A percentile compares a stretch with the other conserved stretches of the same genome.
Evolutionary conservation across 306 rosid species (phyloP).

Genomic region (Castanopsis chinensis): DNA sequence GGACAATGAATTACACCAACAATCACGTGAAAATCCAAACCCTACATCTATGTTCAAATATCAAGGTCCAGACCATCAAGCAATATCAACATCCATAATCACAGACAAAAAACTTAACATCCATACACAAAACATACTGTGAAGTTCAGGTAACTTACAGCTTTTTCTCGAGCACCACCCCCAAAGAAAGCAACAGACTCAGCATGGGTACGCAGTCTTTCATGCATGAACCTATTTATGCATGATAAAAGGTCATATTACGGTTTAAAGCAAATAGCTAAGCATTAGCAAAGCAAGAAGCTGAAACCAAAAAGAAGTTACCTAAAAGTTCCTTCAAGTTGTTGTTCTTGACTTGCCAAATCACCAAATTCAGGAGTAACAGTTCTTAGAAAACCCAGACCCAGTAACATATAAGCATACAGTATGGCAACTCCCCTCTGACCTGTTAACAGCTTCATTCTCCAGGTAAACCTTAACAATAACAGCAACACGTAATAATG

Average conservation of each 20-base stretch:
- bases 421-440: constrained; percentile 90
- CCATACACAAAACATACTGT: constrained; percentile 9
- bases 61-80: constrained; percentile 19
- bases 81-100: neutral
- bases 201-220: constrained; percentile 93
- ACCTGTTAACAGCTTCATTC: constrained; percentile 97
- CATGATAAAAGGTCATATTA: constrained; percentile 22
- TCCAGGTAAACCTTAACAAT: constrained; percentile 94
- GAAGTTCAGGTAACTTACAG: constrained; percentile 56
- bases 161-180: constrained; percentile 97
- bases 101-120: neutral
- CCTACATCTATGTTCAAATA: constrained; percentile 11
- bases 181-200: constrained; percentile 99
- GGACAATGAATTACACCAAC: neutral
- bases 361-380: constrained; percentile 98
- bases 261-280: constrained; percentile 18
- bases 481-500: constrained; percentile 2
- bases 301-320: constrained; percentile 29
- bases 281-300: constrained; percentile 19
- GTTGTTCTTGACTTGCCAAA: constrained; percentile 85
- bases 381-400: constrained; percentile 83
- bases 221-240: constrained; percentile 93
- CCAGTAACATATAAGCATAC: constrained; percentile 93
- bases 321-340: constrained; percentile 97
- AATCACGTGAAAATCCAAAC: constrained; percentile 12